phyloP scores from a whole-genome alignment of 2,329 filamentous ascomycete species.

The Phaeosphaeriaceae sp. region DNA sequence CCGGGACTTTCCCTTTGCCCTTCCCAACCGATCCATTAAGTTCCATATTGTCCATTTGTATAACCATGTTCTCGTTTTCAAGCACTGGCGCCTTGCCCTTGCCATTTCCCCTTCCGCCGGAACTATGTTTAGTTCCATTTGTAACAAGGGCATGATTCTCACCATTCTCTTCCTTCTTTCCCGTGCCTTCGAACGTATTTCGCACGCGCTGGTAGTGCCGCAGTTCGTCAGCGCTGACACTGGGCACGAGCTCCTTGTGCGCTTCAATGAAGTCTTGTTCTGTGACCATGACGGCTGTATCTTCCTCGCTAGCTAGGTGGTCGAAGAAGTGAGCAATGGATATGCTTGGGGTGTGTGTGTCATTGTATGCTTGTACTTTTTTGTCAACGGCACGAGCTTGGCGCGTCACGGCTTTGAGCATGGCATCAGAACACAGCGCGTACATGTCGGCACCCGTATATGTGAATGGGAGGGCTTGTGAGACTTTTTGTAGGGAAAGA shows the following conservation, averaged over 20 bases:
- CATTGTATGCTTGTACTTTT: constrained; percentile 76
- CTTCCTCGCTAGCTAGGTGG: constrained; percentile 80
- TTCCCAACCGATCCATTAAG: constrained; percentile 36
- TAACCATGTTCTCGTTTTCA: constrained; percentile 50
- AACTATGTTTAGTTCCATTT: background rate
- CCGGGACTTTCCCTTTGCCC: constrained; percentile 46
- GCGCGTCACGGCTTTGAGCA: constrained; percentile 97
- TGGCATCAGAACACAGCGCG: constrained; percentile 94
- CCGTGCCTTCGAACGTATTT: constrained; percentile 76
- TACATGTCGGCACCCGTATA: constrained; percentile 98
- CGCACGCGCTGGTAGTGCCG: constrained; percentile 88
- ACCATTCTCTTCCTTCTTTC: constrained; percentile 53
- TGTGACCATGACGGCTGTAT: constrained; percentile 84
- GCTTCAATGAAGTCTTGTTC: constrained; percentile 88
- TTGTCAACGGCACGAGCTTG: constrained; percentile 83
- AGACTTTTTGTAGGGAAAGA: constrained; percentile 76
- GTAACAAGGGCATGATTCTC: constrained; percentile 38
- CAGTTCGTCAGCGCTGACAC: constrained; percentile 89
- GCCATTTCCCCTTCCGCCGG: constrained; percentile 33
- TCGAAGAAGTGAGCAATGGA: constrained; percentile 96
- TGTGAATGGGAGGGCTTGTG: constrained; percentile 83
- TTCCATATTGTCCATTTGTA: constrained; percentile 49
- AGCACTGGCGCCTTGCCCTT: constrained; percentile 37
- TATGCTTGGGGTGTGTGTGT: constrained; percentile 57
- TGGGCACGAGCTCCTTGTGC: constrained; percentile 85